Evolutionary conservation across 1,284 basidiomycete species (phyloP).

Genomic region (Puccinia hordei): DNA sequence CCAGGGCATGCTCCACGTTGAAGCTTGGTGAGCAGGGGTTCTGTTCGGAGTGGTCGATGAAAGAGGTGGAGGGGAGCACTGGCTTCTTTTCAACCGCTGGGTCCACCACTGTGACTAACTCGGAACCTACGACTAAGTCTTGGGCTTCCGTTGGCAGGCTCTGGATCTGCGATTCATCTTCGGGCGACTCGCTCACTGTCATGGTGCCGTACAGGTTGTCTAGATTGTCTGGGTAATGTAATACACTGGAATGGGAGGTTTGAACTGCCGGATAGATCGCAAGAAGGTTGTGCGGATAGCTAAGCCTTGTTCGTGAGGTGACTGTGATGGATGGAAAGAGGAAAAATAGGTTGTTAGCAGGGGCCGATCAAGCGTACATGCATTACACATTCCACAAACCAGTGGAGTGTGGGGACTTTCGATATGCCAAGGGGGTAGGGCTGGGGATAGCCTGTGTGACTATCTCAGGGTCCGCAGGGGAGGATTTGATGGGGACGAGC

Average conservation of each 20-base stretch:
- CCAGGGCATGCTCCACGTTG: constrained; percentile 46
- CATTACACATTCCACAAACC: neutral
- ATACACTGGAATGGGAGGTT: neutral
- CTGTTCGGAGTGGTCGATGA: neutral
- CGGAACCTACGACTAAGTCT: neutral
- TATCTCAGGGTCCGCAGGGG: constrained; percentile 1
- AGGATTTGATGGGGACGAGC: constrained; percentile 23
- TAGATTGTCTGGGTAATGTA: constrained; percentile 15
- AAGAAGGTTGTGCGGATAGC: constrained; percentile 28
- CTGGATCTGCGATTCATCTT: neutral
- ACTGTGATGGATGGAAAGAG: neutral
- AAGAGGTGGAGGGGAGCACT: neutral
- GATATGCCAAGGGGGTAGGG: neutral
- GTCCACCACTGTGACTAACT: neutral
- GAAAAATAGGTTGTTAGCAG: neutral
- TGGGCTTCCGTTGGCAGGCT: neutral
- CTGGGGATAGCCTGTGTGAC: neutral
- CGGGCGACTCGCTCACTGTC: neutral
- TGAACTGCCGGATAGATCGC: constrained; percentile 4
- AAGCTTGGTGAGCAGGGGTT: constrained; percentile 41
- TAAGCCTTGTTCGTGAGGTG: constrained; percentile 2
- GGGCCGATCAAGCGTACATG: neutral
- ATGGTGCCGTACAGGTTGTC: neutral
- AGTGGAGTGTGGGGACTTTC: neutral
- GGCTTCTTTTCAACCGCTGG: neutral